Evolutionary conservation across 2,329 filamentous ascomycete genomes (phyloP), one percentile per base, ranked within the genome.

Genomic region (Pyrenophora tritici-repentis): DNA sequence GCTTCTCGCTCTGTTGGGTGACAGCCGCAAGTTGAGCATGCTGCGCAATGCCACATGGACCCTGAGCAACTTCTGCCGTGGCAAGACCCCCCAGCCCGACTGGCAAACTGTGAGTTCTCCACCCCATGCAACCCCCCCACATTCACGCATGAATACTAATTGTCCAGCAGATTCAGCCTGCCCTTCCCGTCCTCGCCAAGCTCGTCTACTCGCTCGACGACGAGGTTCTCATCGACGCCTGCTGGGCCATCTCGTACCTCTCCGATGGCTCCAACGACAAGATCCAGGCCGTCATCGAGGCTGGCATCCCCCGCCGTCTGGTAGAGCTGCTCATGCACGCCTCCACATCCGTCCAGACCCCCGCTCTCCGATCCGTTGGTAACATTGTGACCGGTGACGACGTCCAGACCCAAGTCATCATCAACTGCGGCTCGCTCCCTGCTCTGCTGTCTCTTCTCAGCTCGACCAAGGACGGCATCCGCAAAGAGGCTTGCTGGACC

Each of bases 401-500:
- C 73, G 90, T 99, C 35, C 94, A 99, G 79, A 99, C 94, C 18
- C 94, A 99, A 77, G 91, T 99, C 62, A 97, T 99, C 75, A 99
- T 99, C 78, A 99, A 99, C 84, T 96, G 92, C 67, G 93, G 94
- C 55, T 88, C 94, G 62, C 84, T 99, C 39, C 87, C 92, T 35
- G 95, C 92, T 61, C 84, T 99, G n/a, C 81, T 97, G 43, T 94
- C 92, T 31, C 86, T 99, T 14, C 81, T 99, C 58, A 93, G 92
- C 82, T 97, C 93, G 31, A 94, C 90, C 71, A 99, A 99, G 83
- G 94, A 99, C 70, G 94, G 94, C 20, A 99, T 99, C 63, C 91
- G 94, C 62, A 99, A 99, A 83, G 94, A 99, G 78, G 94, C 94
- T 22, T 99, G 94, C 86, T 99, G 94, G 94, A 99, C 94, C 42